These are phyloP conservation scores for Pythium myriotylum DNA, from an alignment of 352 stramenopile species.

Conservation along the genomic window DNA sequence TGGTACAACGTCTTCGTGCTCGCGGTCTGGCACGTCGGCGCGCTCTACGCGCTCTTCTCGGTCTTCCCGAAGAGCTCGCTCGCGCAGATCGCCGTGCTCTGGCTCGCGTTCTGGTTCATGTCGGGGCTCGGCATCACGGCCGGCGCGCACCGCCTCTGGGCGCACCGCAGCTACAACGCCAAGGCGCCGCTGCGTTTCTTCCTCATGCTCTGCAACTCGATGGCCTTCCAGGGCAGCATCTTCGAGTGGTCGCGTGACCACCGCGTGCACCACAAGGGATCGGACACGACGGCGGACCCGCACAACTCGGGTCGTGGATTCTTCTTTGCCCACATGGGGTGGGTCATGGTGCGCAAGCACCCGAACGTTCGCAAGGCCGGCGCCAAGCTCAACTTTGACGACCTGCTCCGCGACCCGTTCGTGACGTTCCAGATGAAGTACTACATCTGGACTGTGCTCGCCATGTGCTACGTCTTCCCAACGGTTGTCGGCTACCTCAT, in stretches of 20 bases:
- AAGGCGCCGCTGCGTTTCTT: slow-evolving; percentile 89
- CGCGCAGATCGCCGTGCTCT: slow-evolving; percentile 59
- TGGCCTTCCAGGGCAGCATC: slow-evolving; percentile 96
- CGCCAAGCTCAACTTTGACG: slow-evolving; percentile 95
- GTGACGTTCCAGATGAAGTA: slow-evolving; percentile 97
- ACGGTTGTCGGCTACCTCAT: slow-evolving; percentile 90
- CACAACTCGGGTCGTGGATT: slow-evolving; percentile 98
- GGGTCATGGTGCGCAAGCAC: slow-evolving; percentile 99
- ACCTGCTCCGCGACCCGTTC: slow-evolving; percentile 93
- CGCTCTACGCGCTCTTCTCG: slow-evolving; percentile 68
- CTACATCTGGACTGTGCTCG: slow-evolving; percentile 87
- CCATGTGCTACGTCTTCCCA: slow-evolving; percentile 98
- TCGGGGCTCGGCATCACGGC: slow-evolving; percentile 97
- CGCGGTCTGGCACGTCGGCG: slow-evolving; percentile 65
- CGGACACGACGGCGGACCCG: slow-evolving; percentile 93
- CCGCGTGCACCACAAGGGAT: slow-evolving; percentile 99
- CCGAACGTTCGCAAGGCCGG: slow-evolving; percentile 86
- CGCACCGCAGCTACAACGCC: slow-evolving; percentile 96
- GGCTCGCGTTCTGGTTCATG: slow-evolving; percentile 63
- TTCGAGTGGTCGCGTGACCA: slow-evolving; percentile 99
- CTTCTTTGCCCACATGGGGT: slow-evolving; percentile 99
- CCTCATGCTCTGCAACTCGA: slow-evolving; percentile 98
- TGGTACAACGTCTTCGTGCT: slow-evolving; percentile 86
- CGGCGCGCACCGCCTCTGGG: slow-evolving; percentile 97
- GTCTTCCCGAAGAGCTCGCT: slow-evolving; percentile 56